Conservation (phyloP, 106 monocot genomes). For the Iris macrosiphon region DNA sequence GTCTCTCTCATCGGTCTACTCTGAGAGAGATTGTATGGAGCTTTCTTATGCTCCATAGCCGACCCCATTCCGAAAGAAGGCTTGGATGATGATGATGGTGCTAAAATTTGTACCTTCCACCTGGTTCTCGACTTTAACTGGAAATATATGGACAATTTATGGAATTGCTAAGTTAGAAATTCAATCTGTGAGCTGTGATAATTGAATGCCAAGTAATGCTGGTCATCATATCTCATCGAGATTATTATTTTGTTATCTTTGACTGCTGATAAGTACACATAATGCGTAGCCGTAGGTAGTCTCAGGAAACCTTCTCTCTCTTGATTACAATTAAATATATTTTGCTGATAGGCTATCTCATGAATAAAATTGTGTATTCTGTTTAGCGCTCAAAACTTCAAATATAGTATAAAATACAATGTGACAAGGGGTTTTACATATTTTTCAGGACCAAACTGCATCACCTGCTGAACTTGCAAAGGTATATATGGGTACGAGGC, state of each 20-base stretch:
- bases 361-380: neutral
- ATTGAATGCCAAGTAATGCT: too few species aligned
- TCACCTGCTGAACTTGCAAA: constrained; percentile 53
- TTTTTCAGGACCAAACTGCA: constrained; percentile 22
- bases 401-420: neutral
- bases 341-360: neutral
- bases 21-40: too few species aligned
- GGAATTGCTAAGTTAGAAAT: too few species aligned
- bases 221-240: neutral
- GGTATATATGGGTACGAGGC: constrained; percentile 43
- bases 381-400: neutral
- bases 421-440: constrained; percentile 12
- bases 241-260: too few species aligned
- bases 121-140: too few species aligned
- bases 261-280: too few species aligned
- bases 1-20: too few species aligned
- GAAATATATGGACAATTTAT: neutral
- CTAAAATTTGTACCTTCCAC: too few species aligned
- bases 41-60: too few species aligned
- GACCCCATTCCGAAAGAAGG: too few species aligned
- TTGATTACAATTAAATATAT: neutral
- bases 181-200: too few species aligned
- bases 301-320: neutral
- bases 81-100: too few species aligned
- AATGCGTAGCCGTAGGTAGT: neutral